phyloP scores from a whole-genome alignment of 192 early-diverging fungal species.

The Oehlia diaphana region DNA sequence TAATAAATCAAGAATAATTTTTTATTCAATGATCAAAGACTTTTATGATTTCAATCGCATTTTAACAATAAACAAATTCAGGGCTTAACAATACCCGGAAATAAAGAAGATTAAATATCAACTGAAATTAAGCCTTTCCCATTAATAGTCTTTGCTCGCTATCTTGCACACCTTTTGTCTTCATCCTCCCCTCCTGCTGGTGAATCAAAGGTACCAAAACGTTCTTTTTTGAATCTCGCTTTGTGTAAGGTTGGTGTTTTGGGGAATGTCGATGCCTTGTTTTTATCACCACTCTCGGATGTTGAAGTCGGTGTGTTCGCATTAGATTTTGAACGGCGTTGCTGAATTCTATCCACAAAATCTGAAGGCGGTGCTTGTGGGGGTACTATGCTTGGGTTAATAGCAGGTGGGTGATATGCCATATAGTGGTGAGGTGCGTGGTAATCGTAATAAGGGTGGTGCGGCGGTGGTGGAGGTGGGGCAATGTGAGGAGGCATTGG shows the following conservation, averaged over 20 bases:
- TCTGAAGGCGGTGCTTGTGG: background rate
- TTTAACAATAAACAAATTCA: background rate
- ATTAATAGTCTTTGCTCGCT: background rate
- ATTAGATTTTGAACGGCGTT: background rate
- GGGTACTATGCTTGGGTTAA: background rate
- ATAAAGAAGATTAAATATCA: background rate
- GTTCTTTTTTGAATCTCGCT: constrained; percentile 17
- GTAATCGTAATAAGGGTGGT: constrained; percentile 19
- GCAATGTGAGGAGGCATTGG: constrained; percentile 5
- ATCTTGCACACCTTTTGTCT: constrained; percentile 9
- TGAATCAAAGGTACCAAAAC: constrained; percentile 21
- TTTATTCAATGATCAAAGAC: background rate
- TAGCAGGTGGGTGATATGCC: constrained; percentile 11
- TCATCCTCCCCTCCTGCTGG: constrained; percentile 16
- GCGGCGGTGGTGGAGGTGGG: constrained; percentile 24
- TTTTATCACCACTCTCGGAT: constrained; percentile 15
- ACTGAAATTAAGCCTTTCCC: background rate
- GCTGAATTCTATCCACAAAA: background rate
- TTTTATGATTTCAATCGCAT: background rate
- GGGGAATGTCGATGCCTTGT: background rate
- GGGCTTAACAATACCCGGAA: background rate
- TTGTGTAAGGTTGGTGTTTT: background rate
- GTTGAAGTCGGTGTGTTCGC: background rate
- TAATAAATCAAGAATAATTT: background rate
- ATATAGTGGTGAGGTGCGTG: constrained; percentile 25